These are phyloP conservation scores for Tetrahymena elliotti DNA, from an alignment of 73 alveolate species.

Conservation along the genomic window DNA sequence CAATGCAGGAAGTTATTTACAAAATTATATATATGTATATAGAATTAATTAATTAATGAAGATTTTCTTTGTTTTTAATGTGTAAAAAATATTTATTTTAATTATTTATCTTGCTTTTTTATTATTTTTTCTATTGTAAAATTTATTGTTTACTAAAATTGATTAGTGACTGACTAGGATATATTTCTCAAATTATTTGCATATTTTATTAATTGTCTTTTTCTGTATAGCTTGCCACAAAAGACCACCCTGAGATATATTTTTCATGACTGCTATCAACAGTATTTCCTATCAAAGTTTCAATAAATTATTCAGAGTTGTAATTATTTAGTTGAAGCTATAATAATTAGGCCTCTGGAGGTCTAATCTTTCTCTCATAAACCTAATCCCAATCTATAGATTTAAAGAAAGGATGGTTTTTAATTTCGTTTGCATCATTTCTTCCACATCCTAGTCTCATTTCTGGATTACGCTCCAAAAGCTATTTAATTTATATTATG, in stretches of 20 bases:
- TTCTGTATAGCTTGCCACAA: not conserved
- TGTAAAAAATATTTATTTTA: not conserved
- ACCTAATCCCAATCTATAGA: slow-evolving; percentile 66
- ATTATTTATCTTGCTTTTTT: not conserved
- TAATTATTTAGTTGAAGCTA: not conserved
- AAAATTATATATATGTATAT: too few relatives aligned
- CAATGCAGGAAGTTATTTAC: not conserved
- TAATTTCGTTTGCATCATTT: slow-evolving; percentile 64
- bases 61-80: too few relatives aligned
- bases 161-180: not conserved
- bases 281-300: not conserved
- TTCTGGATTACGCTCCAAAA: slow-evolving; percentile 83
- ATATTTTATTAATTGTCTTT: not conserved
- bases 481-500: slow-evolving; percentile 23
- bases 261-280: not conserved
- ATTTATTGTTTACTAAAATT: not conserved
- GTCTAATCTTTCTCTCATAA: not conserved
- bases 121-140: too few relatives aligned
- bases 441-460: slow-evolving; percentile 78
- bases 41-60: too few relatives aligned
- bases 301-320: not conserved
- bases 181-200: not conserved
- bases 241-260: not conserved
- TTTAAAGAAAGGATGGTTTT: slow-evolving; percentile 65
- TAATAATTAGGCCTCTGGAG: not conserved